Evolutionary conservation across 441 rosid genomes (phyloP).

Genomic region (Manihot esculenta): DNA sequence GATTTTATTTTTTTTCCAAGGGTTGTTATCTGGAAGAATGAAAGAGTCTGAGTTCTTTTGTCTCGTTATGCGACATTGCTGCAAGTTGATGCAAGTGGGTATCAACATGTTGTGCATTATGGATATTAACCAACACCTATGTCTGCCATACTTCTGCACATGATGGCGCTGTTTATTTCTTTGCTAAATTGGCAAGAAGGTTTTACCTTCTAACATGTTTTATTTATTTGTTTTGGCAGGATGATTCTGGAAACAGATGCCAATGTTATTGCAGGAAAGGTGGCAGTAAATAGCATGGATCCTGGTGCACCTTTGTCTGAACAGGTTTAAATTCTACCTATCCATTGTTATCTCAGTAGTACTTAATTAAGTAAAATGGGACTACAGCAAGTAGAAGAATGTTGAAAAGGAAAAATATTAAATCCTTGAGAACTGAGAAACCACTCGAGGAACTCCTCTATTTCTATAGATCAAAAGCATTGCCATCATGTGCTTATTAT

Average conservation of each 20-base stretch:
- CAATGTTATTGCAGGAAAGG: slow-evolving; percentile 79
- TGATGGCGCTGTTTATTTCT: not conserved
- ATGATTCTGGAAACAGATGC: slow-evolving; percentile 89
- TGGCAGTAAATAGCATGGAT: slow-evolving; percentile 79
- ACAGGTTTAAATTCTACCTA: slow-evolving; percentile 50
- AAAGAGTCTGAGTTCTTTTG: not conserved
- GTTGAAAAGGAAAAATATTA: not conserved
- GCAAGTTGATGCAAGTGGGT: no score
- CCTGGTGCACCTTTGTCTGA: slow-evolving; percentile 76
- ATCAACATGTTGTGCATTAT: no score
- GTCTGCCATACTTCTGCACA: not conserved
- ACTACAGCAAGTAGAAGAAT: not conserved
- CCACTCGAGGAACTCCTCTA: not conserved
- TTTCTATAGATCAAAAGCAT: not conserved
- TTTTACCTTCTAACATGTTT: not conserved
- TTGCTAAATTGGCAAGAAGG: not conserved
- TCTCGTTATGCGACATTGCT: not conserved
- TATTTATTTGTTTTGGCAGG: slow-evolving; percentile 36
- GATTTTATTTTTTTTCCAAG: not conserved
- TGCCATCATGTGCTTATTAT: not conserved
- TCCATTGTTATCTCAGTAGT: not conserved
- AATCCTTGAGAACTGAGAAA: not conserved
- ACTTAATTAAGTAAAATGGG: not conserved
- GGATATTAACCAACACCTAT: not conserved
- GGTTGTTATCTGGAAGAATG: not conserved